Percentiles rank a stretch among this genome's conserved stretches.
Conservation (phyloP, 2,329 filamentous ascomycete genomes). For the Hypoxylon sp. region DNA sequence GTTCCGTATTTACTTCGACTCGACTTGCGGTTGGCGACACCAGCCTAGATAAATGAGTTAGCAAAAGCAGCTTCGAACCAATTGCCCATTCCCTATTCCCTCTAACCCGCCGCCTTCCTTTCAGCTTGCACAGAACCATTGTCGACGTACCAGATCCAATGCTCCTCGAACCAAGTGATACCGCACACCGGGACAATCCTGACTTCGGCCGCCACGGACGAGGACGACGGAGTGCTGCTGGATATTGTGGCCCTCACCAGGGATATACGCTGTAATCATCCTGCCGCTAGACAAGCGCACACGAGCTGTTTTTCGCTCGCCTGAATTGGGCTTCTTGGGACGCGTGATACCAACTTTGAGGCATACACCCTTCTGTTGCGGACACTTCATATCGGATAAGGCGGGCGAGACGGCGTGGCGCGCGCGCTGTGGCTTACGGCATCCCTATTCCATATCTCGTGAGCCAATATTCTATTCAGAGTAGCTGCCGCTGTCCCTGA, state of each 20-base stretch:
- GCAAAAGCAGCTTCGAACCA: not conserved
- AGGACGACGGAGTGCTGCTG: conserved; percentile 98
- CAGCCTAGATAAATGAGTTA: conserved; percentile 72
- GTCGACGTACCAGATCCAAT: conserved; percentile 84
- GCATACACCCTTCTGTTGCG: conserved; percentile 95
- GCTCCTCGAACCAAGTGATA: conserved; percentile 94
- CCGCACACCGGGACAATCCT: conserved; percentile 98
- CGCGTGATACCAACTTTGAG: conserved; percentile 93
- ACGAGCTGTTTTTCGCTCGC: conserved; percentile 94
- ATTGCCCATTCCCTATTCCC: too few relatives aligned
- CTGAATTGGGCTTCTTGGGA: conserved; percentile 99
- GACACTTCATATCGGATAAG: conserved; percentile 76
- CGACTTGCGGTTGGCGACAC: conserved; percentile 86
- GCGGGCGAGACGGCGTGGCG: conserved; percentile 92
- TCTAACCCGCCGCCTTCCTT: not conserved
- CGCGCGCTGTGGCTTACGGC: conserved; percentile 82
- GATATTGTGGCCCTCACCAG: conserved; percentile 97
- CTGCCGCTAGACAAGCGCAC: conserved; percentile 89
- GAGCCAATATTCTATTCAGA: not conserved
- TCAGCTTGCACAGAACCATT: not conserved
- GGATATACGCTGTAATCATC: conserved; percentile 93
- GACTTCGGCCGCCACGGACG: conserved; percentile 90
- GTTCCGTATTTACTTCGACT: conserved; percentile 97
- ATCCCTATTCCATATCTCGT: conserved; percentile 68
- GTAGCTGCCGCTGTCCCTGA: not conserved